A percentile compares a stretch with the other conserved stretches of the same genome.
Conservation (phyloP, 805 yeast species). For the Suhomyces emberorum region DNA sequence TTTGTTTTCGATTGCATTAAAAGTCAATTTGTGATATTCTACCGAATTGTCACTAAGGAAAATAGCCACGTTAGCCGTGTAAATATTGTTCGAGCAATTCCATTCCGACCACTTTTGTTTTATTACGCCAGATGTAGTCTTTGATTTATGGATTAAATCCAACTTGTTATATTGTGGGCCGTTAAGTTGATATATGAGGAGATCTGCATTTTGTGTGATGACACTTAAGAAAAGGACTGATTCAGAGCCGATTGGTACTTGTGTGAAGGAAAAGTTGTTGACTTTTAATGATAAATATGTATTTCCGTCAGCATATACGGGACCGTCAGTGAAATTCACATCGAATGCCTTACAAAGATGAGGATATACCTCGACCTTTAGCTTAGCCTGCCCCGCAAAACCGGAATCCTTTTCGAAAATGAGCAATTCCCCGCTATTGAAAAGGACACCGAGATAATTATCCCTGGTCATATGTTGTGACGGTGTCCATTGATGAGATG, state of each 20-base stretch:
- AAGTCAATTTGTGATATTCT: neutral
- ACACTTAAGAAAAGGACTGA: conserved; percentile 7
- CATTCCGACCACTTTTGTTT: conserved; percentile 16
- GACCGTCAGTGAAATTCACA: conserved; percentile 16
- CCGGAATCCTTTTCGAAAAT: conserved; percentile 26
- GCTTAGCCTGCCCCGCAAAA: conserved; percentile 20
- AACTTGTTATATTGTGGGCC: conserved; percentile 2
- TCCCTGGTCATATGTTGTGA: conserved; percentile 20
- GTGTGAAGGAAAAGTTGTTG: conserved; percentile 25
- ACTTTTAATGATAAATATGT: conserved; percentile 24
- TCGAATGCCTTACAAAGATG: conserved; percentile 20
- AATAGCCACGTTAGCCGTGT: conserved; percentile 8
- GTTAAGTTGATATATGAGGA: conserved; percentile 13
- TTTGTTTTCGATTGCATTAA: conserved; percentile 1
- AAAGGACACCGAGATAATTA: conserved; percentile 31
- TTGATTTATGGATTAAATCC: conserved; percentile 1
- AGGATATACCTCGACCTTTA: conserved; percentile 26
- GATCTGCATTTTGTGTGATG: conserved; percentile 15
- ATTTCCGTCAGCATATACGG: conserved; percentile 16
- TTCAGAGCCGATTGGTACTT: conserved; percentile 6
- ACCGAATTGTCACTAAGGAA: conserved; percentile 17
- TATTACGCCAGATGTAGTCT: conserved; percentile 6
- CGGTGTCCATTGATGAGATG: conserved; percentile 35
- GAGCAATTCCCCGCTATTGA: conserved; percentile 37
- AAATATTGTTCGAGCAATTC: neutral